phyloP scores from a whole-genome alignment of 495 filamentous ascomycete genomes.

The Podospora fimiseda region DNA sequence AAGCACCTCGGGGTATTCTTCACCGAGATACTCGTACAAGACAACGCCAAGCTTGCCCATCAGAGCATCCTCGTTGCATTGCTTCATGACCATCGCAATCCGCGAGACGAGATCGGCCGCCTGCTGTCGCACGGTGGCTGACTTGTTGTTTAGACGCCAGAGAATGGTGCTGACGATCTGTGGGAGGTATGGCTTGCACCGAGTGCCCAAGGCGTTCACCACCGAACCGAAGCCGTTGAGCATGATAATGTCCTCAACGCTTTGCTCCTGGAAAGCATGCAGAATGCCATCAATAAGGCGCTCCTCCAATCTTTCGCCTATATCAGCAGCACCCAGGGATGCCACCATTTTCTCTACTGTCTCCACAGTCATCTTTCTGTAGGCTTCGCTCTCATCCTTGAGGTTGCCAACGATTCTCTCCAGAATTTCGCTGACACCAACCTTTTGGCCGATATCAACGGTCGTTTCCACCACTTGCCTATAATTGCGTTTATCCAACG shows the following conservation, averaged over 20 bases:
- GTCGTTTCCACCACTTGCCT: conserved; percentile 97
- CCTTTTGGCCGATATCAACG: conserved; percentile 94
- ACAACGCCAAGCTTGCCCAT: conserved; percentile 95
- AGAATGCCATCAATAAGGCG: conserved; percentile 94
- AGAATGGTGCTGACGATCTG: conserved; percentile 95
- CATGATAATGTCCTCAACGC: conserved; percentile 91
- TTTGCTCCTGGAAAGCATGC: conserved; percentile 96
- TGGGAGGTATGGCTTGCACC: conserved; percentile 93
- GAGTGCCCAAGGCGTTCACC: conserved; percentile 87
- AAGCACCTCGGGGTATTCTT: conserved; percentile 97
- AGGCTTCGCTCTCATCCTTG: conserved; percentile 97
- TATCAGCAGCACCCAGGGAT: conserved; percentile 85
- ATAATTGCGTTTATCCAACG: conserved; percentile 93
- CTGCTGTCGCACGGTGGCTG: conserved; percentile 90
- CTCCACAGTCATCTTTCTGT: conserved; percentile 98
- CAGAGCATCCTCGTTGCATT: conserved; percentile 89
- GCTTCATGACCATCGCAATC: conserved; percentile 97
- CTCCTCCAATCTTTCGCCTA: conserved; percentile 87
- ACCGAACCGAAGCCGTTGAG: conserved; percentile 98
- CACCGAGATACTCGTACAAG: conserved; percentile 97
- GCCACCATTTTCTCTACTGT: conserved; percentile 94
- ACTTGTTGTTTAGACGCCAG: conserved; percentile 98
- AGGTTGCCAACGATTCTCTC: conserved; percentile 90
- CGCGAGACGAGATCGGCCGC: conserved; percentile 94
- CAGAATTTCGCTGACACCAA: conserved; percentile 89